Evolutionary conservation across 768 basidiomycete species (phyloP).

Genomic region (Mrakia gelida): DNA sequence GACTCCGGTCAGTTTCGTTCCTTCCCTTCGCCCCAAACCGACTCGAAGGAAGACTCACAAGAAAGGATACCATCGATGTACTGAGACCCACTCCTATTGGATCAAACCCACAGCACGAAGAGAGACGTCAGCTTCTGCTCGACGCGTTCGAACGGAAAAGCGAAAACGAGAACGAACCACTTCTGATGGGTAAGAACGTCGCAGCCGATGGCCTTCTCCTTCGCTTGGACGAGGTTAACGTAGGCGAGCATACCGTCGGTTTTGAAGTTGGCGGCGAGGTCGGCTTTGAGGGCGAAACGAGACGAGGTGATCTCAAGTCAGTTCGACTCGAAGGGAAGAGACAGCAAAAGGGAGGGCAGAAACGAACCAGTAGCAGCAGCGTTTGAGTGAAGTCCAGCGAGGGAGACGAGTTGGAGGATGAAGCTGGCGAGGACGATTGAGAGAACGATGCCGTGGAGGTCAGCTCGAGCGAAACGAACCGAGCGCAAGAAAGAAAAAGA

Average conservation of each 20-base stretch:
- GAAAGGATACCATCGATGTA: slow-evolving; percentile 83
- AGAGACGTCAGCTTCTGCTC: background rate
- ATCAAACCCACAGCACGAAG: slow-evolving; percentile 11
- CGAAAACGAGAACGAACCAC: slow-evolving; percentile 54
- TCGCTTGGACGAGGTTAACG: slow-evolving; percentile 78
- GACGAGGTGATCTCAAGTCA: background rate
- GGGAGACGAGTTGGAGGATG: slow-evolving; percentile 79
- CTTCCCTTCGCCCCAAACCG: background rate
- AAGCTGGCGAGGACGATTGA: slow-evolving; percentile 53
- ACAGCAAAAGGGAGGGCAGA: background rate
- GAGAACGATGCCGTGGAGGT: background rate
- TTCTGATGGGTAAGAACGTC: slow-evolving; percentile 93
- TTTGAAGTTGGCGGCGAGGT: slow-evolving; percentile 73
- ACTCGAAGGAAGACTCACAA: slow-evolving; percentile 42
- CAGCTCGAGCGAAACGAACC: too few relatives aligned
- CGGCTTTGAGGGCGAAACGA: slow-evolving; percentile 52
- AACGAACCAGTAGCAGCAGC: slow-evolving; percentile 67
- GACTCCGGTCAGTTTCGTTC: background rate
- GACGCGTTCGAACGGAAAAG: background rate
- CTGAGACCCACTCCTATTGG: slow-evolving; percentile 85
- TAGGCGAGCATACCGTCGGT: slow-evolving; percentile 90
- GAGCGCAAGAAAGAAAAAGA: background rate
- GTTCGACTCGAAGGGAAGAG: background rate
- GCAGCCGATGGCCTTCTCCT: slow-evolving; percentile 80
- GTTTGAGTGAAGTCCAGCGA: slow-evolving; percentile 82